These are phyloP conservation scores for Aspergillus fumigatus DNA, from an alignment of 2,329 filamentous ascomycete genomes.

Conservation along the genomic window DNA sequence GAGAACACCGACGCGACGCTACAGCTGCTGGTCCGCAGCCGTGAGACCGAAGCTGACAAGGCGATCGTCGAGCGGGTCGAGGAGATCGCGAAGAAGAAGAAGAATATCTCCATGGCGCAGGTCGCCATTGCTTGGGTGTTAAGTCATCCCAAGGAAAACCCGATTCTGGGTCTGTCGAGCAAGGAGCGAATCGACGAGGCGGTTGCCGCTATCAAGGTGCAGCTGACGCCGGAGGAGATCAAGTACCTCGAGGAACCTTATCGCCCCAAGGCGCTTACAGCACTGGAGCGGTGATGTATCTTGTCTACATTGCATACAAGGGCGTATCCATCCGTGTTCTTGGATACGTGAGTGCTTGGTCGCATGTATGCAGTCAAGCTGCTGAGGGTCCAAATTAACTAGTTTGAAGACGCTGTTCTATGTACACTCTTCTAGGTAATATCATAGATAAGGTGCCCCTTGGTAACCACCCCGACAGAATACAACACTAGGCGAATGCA, in stretches of 20 bases:
- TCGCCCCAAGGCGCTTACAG: conserved; percentile 43
- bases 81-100: conserved; percentile 56
- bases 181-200: conserved; percentile 60
- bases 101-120: conserved; percentile 58
- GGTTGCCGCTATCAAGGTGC: conserved; percentile 43
- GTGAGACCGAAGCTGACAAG: conserved; percentile 46
- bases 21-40: conserved; percentile 37
- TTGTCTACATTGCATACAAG: background rate
- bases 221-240: conserved; percentile 55
- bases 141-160: conserved; percentile 49
- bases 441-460: background rate
- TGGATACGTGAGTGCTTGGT: background rate
- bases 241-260: conserved; percentile 61
- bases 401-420: background rate
- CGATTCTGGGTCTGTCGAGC: conserved; percentile 60
- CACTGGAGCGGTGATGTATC: conserved; percentile 23
- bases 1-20: conserved; percentile 43
- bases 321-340: background rate
- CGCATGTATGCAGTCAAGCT: background rate
- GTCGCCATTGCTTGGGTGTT: conserved; percentile 62
- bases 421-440: background rate
- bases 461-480: background rate
- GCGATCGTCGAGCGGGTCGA: conserved; percentile 53
- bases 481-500: background rate
- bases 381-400: background rate